Evolutionary conservation across 2,329 filamentous ascomycete species (phyloP).

Genomic region (Ceratocystis huliohia): DNA sequence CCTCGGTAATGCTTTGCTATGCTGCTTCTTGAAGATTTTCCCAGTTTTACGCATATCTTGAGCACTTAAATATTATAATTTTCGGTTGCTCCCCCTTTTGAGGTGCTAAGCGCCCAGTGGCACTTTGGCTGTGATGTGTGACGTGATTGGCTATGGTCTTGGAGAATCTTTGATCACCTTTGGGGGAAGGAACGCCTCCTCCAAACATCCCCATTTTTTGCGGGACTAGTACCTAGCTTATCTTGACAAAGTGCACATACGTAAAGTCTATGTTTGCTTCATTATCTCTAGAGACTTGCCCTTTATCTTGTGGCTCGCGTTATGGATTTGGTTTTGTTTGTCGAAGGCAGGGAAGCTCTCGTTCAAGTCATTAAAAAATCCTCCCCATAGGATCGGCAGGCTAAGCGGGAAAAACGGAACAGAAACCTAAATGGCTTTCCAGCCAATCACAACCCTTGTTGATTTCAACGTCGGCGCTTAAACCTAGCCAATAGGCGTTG

Average conservation of each 20-base stretch:
- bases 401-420: neutral
- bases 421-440: neutral
- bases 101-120: neutral
- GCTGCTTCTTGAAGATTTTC: neutral
- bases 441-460: conserved; percentile 13
- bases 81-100: too few relatives aligned
- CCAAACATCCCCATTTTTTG: neutral
- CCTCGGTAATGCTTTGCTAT: neutral
- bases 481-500: neutral
- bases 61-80: neutral
- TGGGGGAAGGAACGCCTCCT: neutral
- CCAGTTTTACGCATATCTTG: neutral
- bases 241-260: too few relatives aligned
- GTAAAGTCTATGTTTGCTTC: neutral
- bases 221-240: neutral
- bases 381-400: neutral
- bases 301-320: neutral
- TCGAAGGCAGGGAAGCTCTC: neutral
- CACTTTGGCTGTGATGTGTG: neutral
- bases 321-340: neutral
- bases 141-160: neutral
- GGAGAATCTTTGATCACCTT: neutral
- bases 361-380: too few relatives aligned
- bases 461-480: conserved; percentile 14
- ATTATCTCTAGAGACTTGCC: neutral